Percentiles rank a stretch among this genome's conserved stretches.
These are phyloP conservation scores for Aspergillus carbonarius DNA, from an alignment of 2,329 filamentous ascomycete species.

Conservation along the genomic window DNA sequence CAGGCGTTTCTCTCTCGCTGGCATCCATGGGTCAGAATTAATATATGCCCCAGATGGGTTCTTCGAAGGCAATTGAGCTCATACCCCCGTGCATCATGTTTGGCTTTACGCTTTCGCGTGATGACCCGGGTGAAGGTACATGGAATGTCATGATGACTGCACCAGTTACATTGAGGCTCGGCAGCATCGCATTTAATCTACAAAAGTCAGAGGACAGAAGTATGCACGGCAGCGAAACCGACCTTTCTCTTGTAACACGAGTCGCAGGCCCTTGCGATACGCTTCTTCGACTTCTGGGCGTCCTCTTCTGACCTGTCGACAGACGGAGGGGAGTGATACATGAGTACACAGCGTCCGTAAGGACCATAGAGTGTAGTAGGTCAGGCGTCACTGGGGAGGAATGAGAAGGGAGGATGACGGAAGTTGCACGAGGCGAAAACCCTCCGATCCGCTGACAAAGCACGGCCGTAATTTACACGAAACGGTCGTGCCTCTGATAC, in stretches of 20 bases:
- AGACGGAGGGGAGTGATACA: constrained; percentile 19
- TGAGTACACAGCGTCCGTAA: not conserved
- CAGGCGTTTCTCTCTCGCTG: constrained; percentile 25
- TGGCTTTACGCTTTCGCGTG: constrained; percentile 30
- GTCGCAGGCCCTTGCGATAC: constrained; percentile 47
- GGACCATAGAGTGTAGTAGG: not conserved
- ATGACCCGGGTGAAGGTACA: constrained; percentile 48
- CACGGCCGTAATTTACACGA: no score
- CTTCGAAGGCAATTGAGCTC: not conserved
- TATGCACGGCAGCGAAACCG: not conserved
- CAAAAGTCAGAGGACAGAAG: not conserved
- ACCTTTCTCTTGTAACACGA: constrained; percentile 53
- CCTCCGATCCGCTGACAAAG: constrained; percentile 1
- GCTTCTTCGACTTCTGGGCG: constrained; percentile 18
- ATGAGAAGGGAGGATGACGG: not conserved
- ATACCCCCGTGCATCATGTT: constrained; percentile 24
- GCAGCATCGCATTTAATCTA: constrained; percentile 54
- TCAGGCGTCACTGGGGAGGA: not conserved
- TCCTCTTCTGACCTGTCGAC: constrained; percentile 24
- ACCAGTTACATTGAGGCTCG: constrained; percentile 51
- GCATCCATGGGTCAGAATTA: not conserved
- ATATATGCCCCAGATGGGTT: not conserved
- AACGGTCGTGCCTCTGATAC: no score
- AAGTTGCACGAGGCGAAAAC: not conserved
- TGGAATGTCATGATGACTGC: constrained; percentile 47